These are phyloP conservation scores for Mycosarcoma maydis DNA, from an alignment of 1,284 basidiomycete species.

Conservation along the genomic window DNA sequence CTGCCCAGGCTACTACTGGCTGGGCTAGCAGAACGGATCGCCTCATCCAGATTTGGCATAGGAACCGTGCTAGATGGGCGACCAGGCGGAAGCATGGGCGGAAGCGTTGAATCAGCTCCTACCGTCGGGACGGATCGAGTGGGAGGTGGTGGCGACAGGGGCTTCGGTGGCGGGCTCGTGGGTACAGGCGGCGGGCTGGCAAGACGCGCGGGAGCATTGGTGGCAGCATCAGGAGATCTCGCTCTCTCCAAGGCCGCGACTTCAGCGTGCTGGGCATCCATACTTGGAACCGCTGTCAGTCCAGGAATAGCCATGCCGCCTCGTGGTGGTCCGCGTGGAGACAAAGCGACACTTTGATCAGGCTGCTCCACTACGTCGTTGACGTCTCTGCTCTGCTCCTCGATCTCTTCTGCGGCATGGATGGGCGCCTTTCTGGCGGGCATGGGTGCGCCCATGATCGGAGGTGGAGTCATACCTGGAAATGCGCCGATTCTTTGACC, in stretches of 20 bases:
- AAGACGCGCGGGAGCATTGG: constrained; percentile 19
- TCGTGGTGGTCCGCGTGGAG: constrained; percentile 26
- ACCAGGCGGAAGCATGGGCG: constrained; percentile 28
- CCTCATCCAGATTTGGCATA: constrained; percentile 34
- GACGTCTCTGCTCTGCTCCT: constrained; percentile 49
- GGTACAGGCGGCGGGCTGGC: constrained; percentile 29
- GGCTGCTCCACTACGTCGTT: constrained; percentile 67
- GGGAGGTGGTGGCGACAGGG: constrained; percentile 23
- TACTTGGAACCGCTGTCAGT: constrained; percentile 41
- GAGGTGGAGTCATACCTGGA: constrained; percentile 74
- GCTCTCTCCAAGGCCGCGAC: constrained; percentile 35
- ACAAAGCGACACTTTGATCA: constrained; percentile 15
- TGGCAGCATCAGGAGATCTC: constrained; percentile 27
- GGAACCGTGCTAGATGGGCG: constrained; percentile 40
- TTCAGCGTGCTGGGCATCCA: constrained; percentile 30
- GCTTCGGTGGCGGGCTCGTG: constrained; percentile 33
- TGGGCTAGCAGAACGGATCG: constrained; percentile 35
- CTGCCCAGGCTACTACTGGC: constrained; percentile 29
- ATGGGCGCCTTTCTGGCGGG: constrained; percentile 69
- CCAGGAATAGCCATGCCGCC: constrained; percentile 63
- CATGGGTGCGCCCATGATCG: constrained; percentile 67
- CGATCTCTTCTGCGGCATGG: constrained; percentile 32
- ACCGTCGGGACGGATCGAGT: constrained; percentile 21
- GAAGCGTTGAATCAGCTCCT: constrained; percentile 6
- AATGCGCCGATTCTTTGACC: constrained; percentile 57